phyloP scores from a whole-genome alignment of 148 eudicot genomes.

The Chenopodium quinoa region DNA sequence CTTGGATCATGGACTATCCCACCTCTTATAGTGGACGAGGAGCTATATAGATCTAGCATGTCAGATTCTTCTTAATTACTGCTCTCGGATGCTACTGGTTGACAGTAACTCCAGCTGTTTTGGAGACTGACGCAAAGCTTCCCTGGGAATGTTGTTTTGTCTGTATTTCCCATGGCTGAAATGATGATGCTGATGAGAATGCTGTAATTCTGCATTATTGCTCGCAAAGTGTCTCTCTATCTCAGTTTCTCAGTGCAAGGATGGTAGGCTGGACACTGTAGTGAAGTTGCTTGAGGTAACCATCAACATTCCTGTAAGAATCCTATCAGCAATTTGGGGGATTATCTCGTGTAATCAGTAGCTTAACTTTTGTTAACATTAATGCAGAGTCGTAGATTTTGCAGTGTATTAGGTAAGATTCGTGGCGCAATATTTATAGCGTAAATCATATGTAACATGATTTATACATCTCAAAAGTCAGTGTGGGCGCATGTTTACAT shows the following conservation, averaged over 20 bases:
- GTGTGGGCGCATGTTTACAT: background rate
- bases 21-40: slow-evolving; percentile 68
- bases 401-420: background rate
- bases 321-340: background rate
- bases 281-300: too few species aligned
- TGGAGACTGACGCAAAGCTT: background rate
- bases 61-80: slow-evolving; percentile 18
- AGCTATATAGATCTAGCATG: slow-evolving; percentile 50
- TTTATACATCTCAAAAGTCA: background rate
- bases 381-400: too few species aligned
- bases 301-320: background rate
- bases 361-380: background rate
- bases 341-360: background rate
- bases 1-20: slow-evolving; percentile 95
- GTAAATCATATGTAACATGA: background rate
- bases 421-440: background rate
- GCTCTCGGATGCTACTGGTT: background rate
- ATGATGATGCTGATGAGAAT: background rate
- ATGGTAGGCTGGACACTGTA: too few species aligned
- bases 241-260: too few species aligned
- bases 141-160: background rate
- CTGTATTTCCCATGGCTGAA: background rate
- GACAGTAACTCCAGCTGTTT: background rate
- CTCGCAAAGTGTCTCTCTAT: too few species aligned
- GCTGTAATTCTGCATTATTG: background rate